These are phyloP conservation scores for Thalassiosira profunda DNA, from an alignment of 108 stramenopile genomes.

Conservation along the genomic window DNA sequence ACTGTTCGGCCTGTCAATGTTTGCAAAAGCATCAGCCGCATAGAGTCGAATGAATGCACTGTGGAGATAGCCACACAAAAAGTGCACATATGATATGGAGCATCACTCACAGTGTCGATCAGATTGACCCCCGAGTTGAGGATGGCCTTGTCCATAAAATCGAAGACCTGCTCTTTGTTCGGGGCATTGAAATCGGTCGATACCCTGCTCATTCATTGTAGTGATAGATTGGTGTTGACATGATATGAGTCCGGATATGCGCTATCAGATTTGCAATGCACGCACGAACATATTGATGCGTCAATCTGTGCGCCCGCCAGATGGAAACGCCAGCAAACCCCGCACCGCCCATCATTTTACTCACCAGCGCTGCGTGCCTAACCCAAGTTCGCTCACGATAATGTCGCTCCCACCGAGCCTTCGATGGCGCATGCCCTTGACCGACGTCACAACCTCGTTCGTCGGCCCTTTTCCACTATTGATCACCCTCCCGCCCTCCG, in stretches of 20 bases:
- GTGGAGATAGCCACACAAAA: no score
- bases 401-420: conserved; percentile 85
- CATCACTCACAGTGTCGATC: conserved; percentile 94
- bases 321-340: no score
- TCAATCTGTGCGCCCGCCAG: no score
- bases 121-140: conserved; percentile 93
- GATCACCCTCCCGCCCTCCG: conserved; percentile 1
- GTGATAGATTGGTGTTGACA: no score
- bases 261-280: no score
- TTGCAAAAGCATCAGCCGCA: no score
- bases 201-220: no score
- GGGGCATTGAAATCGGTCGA: conserved; percentile 87
- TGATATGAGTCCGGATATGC: no score
- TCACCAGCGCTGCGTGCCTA: conserved; percentile 89
- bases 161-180: conserved; percentile 61
- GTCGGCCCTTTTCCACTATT: conserved; percentile 58
- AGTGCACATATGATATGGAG: no score
- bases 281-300: no score
- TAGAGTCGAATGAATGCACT: no score
- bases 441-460: conserved; percentile 68
- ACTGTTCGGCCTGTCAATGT: conserved; percentile 96
- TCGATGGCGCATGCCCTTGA: conserved; percentile 82
- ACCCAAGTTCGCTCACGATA: conserved; percentile 76
- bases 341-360: no score
- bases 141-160: conserved; percentile 86